Conservation (phyloP, 2,329 filamentous ascomycete species). For the Amphichorda felina region DNA sequence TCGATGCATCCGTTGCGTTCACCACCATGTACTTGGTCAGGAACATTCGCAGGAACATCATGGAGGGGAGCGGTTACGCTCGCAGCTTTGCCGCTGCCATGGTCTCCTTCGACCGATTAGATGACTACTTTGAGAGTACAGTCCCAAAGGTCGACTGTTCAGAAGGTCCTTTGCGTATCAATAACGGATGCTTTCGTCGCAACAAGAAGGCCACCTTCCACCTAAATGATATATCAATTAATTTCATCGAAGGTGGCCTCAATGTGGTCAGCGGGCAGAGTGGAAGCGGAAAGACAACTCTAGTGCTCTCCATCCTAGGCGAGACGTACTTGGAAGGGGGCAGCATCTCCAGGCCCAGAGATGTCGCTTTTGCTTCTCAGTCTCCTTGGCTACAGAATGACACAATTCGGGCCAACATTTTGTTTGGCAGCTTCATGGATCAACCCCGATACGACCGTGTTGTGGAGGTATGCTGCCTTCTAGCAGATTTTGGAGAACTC, state of each 20-base stretch:
- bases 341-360: constrained; percentile 32
- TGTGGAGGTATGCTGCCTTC: constrained; percentile 41
- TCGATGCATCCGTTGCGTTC: constrained; percentile 46
- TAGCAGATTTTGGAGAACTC: constrained; percentile 37
- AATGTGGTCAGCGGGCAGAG: constrained; percentile 43
- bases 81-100: constrained; percentile 20
- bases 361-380: constrained; percentile 45
- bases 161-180: constrained; percentile 33
- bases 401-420: constrained; percentile 40
- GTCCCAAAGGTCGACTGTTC: constrained; percentile 35
- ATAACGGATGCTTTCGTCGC: constrained; percentile 33
- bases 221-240: constrained; percentile 33
- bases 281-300: constrained; percentile 44
- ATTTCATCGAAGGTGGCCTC: constrained; percentile 40
- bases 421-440: constrained; percentile 41
- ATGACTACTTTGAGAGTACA: constrained; percentile 40
- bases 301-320: constrained; percentile 40
- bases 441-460: constrained; percentile 40
- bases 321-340: constrained; percentile 39
- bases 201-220: constrained; percentile 36
- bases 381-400: constrained; percentile 46
- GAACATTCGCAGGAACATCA: constrained; percentile 38
- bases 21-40: constrained; percentile 42
- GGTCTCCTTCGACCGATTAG: constrained; percentile 37
- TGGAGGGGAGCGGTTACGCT: constrained; percentile 32